Percentiles rank a stretch among this genome's conserved stretches.
Evolutionary conservation across 2,329 filamentous ascomycete species (phyloP).

Genomic region (Venturia carpophila): DNA sequence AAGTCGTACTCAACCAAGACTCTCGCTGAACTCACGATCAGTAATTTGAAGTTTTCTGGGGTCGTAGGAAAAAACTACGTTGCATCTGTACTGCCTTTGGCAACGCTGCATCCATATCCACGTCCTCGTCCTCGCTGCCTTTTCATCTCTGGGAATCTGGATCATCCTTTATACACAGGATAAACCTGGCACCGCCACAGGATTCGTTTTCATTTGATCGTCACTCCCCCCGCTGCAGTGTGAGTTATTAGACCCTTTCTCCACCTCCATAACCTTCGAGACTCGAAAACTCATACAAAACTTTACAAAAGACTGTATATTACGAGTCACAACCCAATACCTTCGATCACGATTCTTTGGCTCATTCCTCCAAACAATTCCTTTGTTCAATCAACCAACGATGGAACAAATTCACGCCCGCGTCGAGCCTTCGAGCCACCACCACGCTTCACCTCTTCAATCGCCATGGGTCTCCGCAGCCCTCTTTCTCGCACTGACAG

Average conservation of each 20-base stretch:
- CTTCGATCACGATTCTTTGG: background rate
- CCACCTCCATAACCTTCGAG: background rate
- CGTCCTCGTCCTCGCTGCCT: background rate
- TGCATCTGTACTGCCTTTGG: background rate
- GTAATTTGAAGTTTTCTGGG: background rate
- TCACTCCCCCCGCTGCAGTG: background rate
- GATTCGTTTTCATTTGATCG: background rate
- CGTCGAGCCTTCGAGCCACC: background rate
- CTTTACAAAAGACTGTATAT: no score
- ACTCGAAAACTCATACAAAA: background rate
- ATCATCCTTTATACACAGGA: background rate
- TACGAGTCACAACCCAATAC: background rate
- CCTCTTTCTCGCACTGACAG: conserved; percentile 2
- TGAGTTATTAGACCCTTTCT: background rate
- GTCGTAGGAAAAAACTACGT: background rate
- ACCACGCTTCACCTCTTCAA: background rate
- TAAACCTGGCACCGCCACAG: background rate
- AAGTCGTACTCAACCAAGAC: background rate
- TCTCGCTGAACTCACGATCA: background rate
- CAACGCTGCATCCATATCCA: background rate
- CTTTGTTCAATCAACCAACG: background rate
- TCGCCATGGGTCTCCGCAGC: background rate
- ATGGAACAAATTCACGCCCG: background rate
- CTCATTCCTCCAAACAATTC: background rate
- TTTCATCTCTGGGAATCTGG: background rate